Evolutionary conservation across 139 green algal genomes (phyloP).

Genomic region (Desmodesmus armatus): DNA sequence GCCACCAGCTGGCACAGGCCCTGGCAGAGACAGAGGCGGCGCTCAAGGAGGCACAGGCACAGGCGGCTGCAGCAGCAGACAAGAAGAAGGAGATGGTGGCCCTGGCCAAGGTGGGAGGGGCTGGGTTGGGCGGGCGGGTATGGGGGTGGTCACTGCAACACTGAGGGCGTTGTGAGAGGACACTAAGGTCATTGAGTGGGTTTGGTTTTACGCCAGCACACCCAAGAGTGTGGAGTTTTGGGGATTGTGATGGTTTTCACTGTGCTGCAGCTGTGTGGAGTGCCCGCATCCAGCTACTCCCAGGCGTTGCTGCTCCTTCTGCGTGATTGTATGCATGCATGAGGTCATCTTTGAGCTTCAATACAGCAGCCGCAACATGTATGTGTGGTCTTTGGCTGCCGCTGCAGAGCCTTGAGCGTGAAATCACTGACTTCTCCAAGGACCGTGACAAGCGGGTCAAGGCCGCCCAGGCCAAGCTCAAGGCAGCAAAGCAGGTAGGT

Average conservation of each 20-base stretch:
- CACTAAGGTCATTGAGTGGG: too few species aligned
- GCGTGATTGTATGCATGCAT: background rate
- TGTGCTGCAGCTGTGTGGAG: too few species aligned
- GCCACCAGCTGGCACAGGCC: constrained; percentile 72
- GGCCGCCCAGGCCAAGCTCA: constrained; percentile 78
- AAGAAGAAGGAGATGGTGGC: constrained; percentile 73
- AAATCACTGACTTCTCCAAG: constrained; percentile 86
- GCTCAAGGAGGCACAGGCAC: constrained; percentile 61
- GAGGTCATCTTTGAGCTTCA: background rate
- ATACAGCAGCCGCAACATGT: background rate
- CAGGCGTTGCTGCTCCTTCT: too few species aligned
- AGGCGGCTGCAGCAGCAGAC: constrained; percentile 61
- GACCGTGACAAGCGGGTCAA: constrained; percentile 80
- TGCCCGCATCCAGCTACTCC: too few species aligned
- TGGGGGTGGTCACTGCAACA: too few species aligned
- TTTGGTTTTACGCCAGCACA: too few species aligned
- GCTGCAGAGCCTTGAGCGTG: constrained; percentile 73
- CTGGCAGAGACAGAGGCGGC: constrained; percentile 69
- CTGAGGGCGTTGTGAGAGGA: too few species aligned
- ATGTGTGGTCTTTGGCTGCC: background rate
- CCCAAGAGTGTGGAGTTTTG: too few species aligned
- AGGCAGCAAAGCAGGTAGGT: constrained; percentile 71
- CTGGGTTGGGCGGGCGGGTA: too few species aligned
- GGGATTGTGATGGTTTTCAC: too few species aligned
- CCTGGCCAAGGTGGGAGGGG: constrained; percentile 70